Evolutionary conservation across 2,329 filamentous ascomycete species (phyloP), one percentile per base, ranked within the genome.

Genomic region (Aureobasidium namibiae): DNA sequence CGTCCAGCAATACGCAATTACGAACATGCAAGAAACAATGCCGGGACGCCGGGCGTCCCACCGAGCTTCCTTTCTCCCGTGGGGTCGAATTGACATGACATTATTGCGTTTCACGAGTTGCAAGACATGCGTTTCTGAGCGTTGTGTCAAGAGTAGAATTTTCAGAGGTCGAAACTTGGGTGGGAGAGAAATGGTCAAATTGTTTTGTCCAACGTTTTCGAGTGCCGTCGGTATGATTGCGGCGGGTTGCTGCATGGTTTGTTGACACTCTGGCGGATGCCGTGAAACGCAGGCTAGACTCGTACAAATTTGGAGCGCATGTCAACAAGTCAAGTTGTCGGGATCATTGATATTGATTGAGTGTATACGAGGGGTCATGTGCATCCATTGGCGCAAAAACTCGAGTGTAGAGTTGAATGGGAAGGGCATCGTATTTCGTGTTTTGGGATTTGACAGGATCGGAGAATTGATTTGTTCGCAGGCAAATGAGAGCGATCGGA

Each of bases 261-360:
- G 41, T 38, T 48, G 41, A 46, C 38, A 21, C 10, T 57, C n/a
- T 31, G 41, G 39, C 41, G 14, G 38, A 42, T 24, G 52, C 52
- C 52, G 42, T 57, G 54, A 57, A 57, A 57, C 54, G 54, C 24
- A 48, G 42, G 34, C 54, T 56, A 56, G 52, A 45, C 52, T 45
- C 52, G 39, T 24, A 56, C 26, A 26, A 56, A 41, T 56, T 26
- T 14, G 16, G n/a, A 44, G 52, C 52, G 52, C 52, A 56, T 42
- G 38, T 56, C 52, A 56, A 56, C 52, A 26, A 36, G 16, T 26
- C 6, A 18, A 36, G 8, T 31, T 45, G 39, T 14, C 14, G 52
- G 26, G 18, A 26, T 18, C 8, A 9, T 23, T 16, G 9, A 16
- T 16, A 8, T 54, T n/a, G n/a, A n/a, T 31, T 39, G 50, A 16